phyloP scores from a whole-genome alignment of 805 yeast genomes.

The Candida qinlingensis region DNA sequence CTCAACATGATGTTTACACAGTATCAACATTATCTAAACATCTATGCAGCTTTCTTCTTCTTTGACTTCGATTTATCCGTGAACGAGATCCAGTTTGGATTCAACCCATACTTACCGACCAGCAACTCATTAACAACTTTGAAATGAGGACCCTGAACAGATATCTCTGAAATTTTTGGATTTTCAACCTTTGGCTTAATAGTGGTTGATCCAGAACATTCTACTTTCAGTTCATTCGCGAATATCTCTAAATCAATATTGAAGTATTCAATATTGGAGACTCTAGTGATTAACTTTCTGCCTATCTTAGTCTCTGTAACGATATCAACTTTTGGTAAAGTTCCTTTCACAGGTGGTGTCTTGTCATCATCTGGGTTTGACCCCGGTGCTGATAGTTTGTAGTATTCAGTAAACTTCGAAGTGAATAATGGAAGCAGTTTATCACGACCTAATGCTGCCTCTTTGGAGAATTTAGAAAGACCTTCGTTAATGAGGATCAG shows the following conservation, averaged over 20 bases:
- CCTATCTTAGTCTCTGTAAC: conserved; percentile 76
- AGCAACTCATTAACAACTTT: conserved; percentile 54
- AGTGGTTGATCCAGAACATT: conserved; percentile 88
- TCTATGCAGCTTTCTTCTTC: conserved; percentile 32
- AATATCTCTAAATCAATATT: conserved; percentile 58
- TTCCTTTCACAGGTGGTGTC: conserved; percentile 49
- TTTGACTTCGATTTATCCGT: conserved; percentile 56
- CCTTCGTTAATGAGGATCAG: conserved; percentile 50
- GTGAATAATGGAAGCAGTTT: conserved; percentile 38
- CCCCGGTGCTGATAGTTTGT: conserved; percentile 36
- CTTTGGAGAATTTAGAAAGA: conserved; percentile 39
- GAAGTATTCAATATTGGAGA: conserved; percentile 64
- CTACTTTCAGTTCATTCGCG: conserved; percentile 63
- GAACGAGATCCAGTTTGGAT: conserved; percentile 56
- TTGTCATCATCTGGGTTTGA: conserved; percentile 37
- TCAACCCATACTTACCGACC: conserved; percentile 54
- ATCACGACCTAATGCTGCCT: conserved; percentile 28
- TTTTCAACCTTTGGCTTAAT: conserved; percentile 54
- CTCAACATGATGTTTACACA: no score
- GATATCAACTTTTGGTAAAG: conserved; percentile 59
- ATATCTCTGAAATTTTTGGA: conserved; percentile 58
- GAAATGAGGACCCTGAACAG: conserved; percentile 90
- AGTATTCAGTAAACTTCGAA: conserved; percentile 41
- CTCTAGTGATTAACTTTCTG: conserved; percentile 70
- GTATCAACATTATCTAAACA: no score